These are phyloP conservation scores for Exophiala sp. DNA, from an alignment of 2,329 filamentous ascomycete species.

Conservation along the genomic window DNA sequence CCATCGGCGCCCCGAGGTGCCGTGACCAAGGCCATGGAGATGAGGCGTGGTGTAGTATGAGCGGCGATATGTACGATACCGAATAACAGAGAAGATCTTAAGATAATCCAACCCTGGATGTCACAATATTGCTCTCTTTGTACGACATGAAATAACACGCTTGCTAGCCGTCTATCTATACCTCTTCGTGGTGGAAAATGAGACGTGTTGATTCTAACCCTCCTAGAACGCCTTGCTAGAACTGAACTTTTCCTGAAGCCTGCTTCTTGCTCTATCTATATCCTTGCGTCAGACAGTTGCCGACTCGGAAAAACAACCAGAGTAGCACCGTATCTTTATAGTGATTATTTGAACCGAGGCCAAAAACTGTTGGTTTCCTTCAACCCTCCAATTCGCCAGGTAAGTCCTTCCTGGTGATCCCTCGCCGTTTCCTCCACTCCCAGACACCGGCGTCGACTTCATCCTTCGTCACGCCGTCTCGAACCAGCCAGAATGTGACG, in stretches of 20 bases:
- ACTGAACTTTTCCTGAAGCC: not conserved
- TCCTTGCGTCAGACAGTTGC: too few relatives aligned
- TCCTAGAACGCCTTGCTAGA: not conserved
- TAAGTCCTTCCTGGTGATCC: constrained; percentile 36
- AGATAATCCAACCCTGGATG: too few relatives aligned
- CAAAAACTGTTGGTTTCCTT: not conserved
- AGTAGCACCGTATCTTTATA: not conserved
- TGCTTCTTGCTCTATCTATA: not conserved
- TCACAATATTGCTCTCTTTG: too few relatives aligned
- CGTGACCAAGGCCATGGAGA: too few relatives aligned
- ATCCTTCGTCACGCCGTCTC: constrained; percentile 70
- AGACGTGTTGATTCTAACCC: not conserved
- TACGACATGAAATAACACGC: too few relatives aligned
- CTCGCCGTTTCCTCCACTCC: constrained; percentile 74
- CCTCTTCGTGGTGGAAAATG: not conserved
- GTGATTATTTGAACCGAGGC: not conserved
- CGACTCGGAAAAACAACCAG: too few relatives aligned
- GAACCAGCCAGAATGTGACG: constrained; percentile 78
- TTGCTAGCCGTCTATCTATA: too few relatives aligned
- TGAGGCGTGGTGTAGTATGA: too few relatives aligned
- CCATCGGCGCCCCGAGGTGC: too few relatives aligned
- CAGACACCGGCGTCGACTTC: constrained; percentile 77
- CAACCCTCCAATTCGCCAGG: constrained; percentile 4
- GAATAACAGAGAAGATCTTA: too few relatives aligned
- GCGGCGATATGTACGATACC: too few relatives aligned